Evolutionary conservation across 768 basidiomycete species (phyloP).

Genomic region (Termitomyces sp.): DNA sequence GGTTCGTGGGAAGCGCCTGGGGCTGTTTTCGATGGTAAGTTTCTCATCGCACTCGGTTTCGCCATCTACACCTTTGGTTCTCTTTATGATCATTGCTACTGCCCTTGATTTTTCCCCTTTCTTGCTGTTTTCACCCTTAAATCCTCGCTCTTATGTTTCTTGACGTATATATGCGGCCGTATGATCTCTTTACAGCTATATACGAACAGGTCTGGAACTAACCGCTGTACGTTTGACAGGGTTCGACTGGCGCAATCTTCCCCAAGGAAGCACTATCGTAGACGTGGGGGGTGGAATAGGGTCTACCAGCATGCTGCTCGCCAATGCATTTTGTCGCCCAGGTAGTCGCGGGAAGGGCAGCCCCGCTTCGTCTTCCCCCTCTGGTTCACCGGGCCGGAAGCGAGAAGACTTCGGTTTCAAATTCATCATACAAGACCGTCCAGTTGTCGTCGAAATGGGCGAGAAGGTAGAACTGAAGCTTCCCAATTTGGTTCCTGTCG

Average conservation of each 20-base stretch:
- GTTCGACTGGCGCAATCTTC: slow-evolving; percentile 57
- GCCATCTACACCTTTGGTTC: background rate
- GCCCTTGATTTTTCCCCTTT: background rate
- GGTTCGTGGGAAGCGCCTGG: slow-evolving; percentile 68
- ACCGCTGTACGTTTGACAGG: slow-evolving; percentile 31
- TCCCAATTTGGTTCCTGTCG: background rate
- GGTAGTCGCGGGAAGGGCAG: background rate
- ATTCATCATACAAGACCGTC: slow-evolving; percentile 64
- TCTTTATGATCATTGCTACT: background rate
- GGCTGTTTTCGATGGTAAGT: slow-evolving; percentile 53
- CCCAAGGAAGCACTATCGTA: slow-evolving; percentile 50
- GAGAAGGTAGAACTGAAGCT: slow-evolving; percentile 38
- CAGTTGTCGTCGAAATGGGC: slow-evolving; percentile 53
- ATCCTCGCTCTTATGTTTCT: background rate
- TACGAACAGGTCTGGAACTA: background rate
- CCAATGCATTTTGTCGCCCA: slow-evolving; percentile 30
- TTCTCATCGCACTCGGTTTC: background rate
- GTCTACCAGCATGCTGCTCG: slow-evolving; percentile 38
- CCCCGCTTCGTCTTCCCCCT: background rate
- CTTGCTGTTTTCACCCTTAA: background rate
- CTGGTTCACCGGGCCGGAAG: slow-evolving; percentile 13
- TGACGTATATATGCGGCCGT: slow-evolving; percentile 11
- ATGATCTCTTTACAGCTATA: background rate
- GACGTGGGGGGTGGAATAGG: slow-evolving; percentile 77
- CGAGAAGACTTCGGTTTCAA: slow-evolving; percentile 30